Evolutionary conservation across 148 eudicot species (phyloP), one percentile per base, ranked within the genome.

Genomic region (Rhododendron ferrugineum): DNA sequence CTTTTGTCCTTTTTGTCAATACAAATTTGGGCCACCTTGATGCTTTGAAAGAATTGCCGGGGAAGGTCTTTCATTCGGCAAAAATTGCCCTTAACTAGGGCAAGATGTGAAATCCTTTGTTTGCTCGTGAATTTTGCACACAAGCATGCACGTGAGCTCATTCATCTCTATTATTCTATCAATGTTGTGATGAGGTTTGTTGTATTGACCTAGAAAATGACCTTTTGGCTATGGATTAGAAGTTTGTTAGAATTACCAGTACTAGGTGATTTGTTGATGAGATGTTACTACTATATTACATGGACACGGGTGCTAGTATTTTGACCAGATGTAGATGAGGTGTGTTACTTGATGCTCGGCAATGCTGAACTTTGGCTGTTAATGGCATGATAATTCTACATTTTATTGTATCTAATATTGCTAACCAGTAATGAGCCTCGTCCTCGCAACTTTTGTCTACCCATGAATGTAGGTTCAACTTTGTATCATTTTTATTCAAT

Each of bases 111-210:
- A 50, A 79, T 79, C 62, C 56, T 50, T 50, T 13, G 8, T 78
- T 49, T 1, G 42, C 64, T 46, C 62, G 18, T 52, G 28, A 30
- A 30, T 52, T 79, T 79, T 30, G 40, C 81, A 47, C n/a, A 11
- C 82, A 50, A 49, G 23, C 60, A 49, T 79, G 81, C 37, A 18
- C 14, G 22, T 75, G 79, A 75, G 79, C 79, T 76, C 30, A 77
- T 36, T 36, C 30, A 22, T 77, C 26, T n/a, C 26, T 40, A 3
- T 42, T 42, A 0, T 77, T 20, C 8, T 40, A 42, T 20, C 5
- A 32, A 8, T 10, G 2, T 13, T 11, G 5, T n/a, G 50, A 42
- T 42, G 44, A 37, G 23, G 26, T 20, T 46, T 74, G 26, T 75
- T 37, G 47, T 37, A 11, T 37, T 20, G 47, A 75, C 47, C 77